Evolutionary conservation across 2,329 filamentous ascomycete species (phyloP).

Genomic region (Penicillium sp.): DNA sequence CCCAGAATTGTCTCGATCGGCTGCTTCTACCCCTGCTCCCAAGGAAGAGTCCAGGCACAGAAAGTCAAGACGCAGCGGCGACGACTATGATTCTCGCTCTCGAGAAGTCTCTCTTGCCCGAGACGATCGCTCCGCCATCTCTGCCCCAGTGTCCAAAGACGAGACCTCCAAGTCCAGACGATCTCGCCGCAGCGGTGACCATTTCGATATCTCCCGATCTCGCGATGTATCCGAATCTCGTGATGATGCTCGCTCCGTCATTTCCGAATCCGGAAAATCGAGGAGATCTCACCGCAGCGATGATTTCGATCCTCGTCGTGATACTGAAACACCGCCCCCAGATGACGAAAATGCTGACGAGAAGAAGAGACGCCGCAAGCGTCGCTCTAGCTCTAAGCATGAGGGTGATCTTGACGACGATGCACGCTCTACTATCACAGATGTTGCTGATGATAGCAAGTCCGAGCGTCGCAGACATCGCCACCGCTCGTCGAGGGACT

Average conservation of each 20-base stretch:
- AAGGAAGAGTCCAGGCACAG: background rate
- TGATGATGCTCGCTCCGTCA: conserved; percentile 24
- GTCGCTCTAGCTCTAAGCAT: conserved; percentile 30
- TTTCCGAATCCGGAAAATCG: conserved; percentile 20
- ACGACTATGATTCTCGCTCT: background rate
- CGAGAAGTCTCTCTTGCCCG: background rate
- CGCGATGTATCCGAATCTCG: conserved; percentile 1
- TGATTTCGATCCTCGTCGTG: conserved; percentile 24
- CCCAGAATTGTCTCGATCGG: background rate
- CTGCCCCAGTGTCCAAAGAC: conserved; percentile 1
- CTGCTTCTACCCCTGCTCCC: background rate
- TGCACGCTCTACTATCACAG: conserved; percentile 19
- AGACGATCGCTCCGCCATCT: background rate
- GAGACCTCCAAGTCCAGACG: background rate
- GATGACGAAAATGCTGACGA: conserved; percentile 19
- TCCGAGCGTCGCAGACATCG: conserved; percentile 21
- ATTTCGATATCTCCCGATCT: background rate
- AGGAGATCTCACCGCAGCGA: conserved; percentile 24
- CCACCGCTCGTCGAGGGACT: conserved; percentile 18
- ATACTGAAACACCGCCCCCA: conserved; percentile 3
- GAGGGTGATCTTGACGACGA: conserved; percentile 25
- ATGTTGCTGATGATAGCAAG: conserved; percentile 23
- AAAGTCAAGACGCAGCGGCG: background rate
- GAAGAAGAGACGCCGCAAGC: conserved; percentile 30
- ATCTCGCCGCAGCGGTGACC: conserved; percentile 4